Conservation (phyloP, 2,329 filamentous ascomycete species). For the Colletotrichum tamarilloi region DNA sequence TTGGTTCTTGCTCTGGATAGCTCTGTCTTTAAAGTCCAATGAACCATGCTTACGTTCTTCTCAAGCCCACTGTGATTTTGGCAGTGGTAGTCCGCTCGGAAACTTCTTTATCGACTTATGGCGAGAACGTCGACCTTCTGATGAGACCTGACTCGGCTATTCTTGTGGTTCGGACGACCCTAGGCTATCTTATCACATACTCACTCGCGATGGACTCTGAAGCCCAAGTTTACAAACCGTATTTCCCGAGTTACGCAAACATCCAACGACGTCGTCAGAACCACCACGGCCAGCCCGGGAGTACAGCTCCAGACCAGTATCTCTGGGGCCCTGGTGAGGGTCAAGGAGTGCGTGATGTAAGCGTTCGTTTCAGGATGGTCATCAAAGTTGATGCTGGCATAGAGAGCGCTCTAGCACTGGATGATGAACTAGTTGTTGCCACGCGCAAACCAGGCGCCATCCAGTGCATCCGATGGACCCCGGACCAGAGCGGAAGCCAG, state of each 20-base stretch:
- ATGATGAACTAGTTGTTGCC: conserved; percentile 92
- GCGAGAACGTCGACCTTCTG: conserved; percentile 84
- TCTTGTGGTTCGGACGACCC: conserved; percentile 86
- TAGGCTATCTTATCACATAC: conserved; percentile 94
- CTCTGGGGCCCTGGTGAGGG: conserved; percentile 85
- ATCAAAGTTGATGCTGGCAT: conserved; percentile 98
- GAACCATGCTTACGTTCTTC: conserved; percentile 11
- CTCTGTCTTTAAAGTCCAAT: conserved; percentile 4
- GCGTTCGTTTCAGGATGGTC: conserved; percentile 93
- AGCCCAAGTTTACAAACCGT: conserved; percentile 85
- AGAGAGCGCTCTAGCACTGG: conserved; percentile 84
- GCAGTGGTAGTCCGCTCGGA: conserved; percentile 86
- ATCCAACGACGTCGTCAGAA: conserved; percentile 71
- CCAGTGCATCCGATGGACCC: conserved; percentile 95
- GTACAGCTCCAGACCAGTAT: conserved; percentile 69
- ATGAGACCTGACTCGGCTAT: conserved; percentile 93
- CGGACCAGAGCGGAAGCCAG: conserved; percentile 83
- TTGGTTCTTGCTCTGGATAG: conserved; percentile 51
- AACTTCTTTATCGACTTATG: conserved; percentile 84
- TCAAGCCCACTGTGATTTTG: conserved; percentile 86
- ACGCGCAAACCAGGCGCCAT: conserved; percentile 93
- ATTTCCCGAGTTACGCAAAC: conserved; percentile 77
- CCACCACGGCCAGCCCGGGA: conserved; percentile 67
- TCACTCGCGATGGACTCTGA: conserved; percentile 87
- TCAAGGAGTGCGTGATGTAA: conserved; percentile 84